Evolutionary conservation across 306 rosid species (phyloP).

Genomic region (Crataegus laevigata): DNA sequence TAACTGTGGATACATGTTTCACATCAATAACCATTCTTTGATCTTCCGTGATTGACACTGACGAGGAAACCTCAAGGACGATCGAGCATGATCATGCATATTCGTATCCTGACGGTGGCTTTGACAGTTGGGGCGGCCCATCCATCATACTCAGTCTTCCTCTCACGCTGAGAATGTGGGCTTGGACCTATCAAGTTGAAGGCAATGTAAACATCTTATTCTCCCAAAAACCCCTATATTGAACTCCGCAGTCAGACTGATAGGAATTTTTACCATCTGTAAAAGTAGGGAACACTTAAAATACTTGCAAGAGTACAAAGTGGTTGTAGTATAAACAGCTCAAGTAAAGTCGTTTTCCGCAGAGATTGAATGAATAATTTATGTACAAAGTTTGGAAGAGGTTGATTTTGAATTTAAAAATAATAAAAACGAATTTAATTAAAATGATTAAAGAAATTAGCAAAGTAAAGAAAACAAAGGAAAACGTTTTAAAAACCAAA

Average conservation of each 20-base stretch:
- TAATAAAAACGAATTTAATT: too few relatives aligned
- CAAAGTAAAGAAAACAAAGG: too few relatives aligned
- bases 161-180: slow-evolving; percentile 76
- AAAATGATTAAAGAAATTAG: too few relatives aligned
- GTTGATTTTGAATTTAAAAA: too few relatives aligned
- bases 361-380: too few relatives aligned
- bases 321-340: too few relatives aligned
- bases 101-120: slow-evolving; percentile 63
- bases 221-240: not conserved
- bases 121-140: slow-evolving; percentile 64
- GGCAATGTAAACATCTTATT: slow-evolving; percentile 14
- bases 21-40: slow-evolving; percentile 5
- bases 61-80: not conserved
- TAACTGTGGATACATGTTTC: not conserved
- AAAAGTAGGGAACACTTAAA: too few relatives aligned
- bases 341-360: too few relatives aligned
- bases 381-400: too few relatives aligned
- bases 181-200: slow-evolving; percentile 69
- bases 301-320: too few relatives aligned
- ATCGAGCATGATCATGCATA: slow-evolving; percentile 23
- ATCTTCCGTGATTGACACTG: slow-evolving; percentile 14
- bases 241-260: not conserved
- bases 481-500: too few relatives aligned
- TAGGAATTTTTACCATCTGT: too few relatives aligned
- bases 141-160: slow-evolving; percentile 78